Evolutionary conservation across 495 filamentous ascomycete genomes (phyloP).

Genomic region (Penicillium dipodomyicola): DNA sequence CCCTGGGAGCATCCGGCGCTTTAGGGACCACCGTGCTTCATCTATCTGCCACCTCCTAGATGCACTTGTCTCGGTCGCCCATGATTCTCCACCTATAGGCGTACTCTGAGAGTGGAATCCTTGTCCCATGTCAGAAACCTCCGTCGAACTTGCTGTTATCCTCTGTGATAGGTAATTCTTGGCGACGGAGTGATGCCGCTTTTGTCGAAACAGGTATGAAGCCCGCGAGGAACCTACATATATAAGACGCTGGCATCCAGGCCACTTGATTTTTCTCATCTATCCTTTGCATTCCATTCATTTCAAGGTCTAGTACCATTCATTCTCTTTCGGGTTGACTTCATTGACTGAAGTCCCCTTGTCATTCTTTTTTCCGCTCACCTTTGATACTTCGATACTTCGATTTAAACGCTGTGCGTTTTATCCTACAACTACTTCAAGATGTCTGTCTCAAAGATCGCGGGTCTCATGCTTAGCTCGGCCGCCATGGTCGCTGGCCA

Average conservation of each 20-base stretch:
- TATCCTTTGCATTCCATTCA: conserved; percentile 36
- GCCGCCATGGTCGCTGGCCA: conserved; percentile 57
- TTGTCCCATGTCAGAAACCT: conserved; percentile 16
- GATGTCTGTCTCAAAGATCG: conserved; percentile 44
- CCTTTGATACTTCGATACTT: conserved; percentile 27
- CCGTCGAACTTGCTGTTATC: conserved; percentile 24
- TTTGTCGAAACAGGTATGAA: conserved; percentile 12
- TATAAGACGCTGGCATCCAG: conserved; percentile 22
- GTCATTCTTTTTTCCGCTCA: conserved; percentile 31
- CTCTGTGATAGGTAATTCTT: conserved; percentile 25
- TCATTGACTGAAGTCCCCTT: conserved; percentile 45
- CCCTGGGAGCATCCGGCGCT: conserved; percentile 14
- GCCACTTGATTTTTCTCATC: conserved; percentile 18
- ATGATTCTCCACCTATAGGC: conserved; percentile 34
- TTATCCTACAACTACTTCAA: conserved; percentile 19
- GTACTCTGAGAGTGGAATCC: conserved; percentile 13
- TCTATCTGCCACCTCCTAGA: conserved; percentile 36
- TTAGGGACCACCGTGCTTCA: conserved; percentile 28
- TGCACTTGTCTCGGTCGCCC: conserved; percentile 20
- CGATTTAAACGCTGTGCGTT: conserved; percentile 41
- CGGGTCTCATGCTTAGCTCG: conserved; percentile 48
- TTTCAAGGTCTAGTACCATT: conserved; percentile 36
- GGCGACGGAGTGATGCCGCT: conserved; percentile 12
- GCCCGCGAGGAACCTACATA: conserved; percentile 16
- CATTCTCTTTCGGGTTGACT: conserved; percentile 41